Evolutionary conservation across 1,139 yeast species (phyloP), one percentile per base, ranked within the genome.

Genomic region (Kurtzmaniella natalensis): DNA sequence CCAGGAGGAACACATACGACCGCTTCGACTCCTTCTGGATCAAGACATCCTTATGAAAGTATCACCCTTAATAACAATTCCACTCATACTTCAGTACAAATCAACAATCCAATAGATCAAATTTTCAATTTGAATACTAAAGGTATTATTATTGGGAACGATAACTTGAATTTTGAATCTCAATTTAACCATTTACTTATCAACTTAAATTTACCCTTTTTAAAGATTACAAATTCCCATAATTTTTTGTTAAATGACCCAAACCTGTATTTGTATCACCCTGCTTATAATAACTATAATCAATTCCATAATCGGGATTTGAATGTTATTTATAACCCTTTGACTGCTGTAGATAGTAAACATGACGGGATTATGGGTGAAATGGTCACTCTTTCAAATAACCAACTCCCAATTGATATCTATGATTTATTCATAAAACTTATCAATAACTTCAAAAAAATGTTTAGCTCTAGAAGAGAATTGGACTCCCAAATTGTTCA

Each of bases 401-500:
- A 45, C 20, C 53, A 52, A 28, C 47, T 69, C 13, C 74, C 74
- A 0, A 48, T 51, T 11, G 73, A 69, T 42, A 62, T 69, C 7
- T 67, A 68, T 42, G 73, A 69, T 36, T 51, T 69, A 32, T 70
- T 69, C 44, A 67, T 69, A 30, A 67, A 66, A 40, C 57, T 70
- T 31, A 64, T 70, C 40, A 68, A 67, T 46, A 69, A 68, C 42
- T 68, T 70, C 47, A 71, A 72, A 42, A 62, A 64, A 32, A 44
- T 71, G 3, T 71, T 72, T 47, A 53, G 55, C 28, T 53, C 56
- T 29, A 70, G 68, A 39, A 62, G 60, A 33, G 75, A 72, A 38
- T 49, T 78, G 40, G 84, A 78, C 45, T 62, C 67, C 36, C 70
- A 76, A 36, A 64, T 78, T 23, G 59, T 64, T 41, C 69, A 74